These are phyloP conservation scores for Pseudogymnoascus sp. DNA, from an alignment of 2,329 filamentous ascomycete genomes.

Conservation along the genomic window DNA sequence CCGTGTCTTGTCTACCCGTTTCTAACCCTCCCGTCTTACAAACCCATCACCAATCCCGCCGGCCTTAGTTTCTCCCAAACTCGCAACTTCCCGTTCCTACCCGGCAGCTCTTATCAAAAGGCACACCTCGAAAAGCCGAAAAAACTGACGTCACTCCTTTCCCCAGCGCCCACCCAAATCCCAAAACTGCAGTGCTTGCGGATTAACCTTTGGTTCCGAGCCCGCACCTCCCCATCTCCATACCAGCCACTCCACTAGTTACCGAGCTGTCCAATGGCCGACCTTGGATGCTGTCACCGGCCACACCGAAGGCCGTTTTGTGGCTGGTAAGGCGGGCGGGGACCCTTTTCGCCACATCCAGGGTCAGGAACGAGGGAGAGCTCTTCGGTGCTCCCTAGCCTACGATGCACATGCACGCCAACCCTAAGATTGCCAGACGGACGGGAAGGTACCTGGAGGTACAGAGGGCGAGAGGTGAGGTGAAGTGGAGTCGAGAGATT, in stretches of 20 bases:
- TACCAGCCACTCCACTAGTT: background rate
- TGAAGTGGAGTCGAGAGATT: background rate
- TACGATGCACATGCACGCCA: background rate
- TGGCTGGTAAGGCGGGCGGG: slow-evolving; percentile 4
- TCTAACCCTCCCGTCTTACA: background rate
- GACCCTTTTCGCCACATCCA: background rate
- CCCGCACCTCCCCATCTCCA: background rate
- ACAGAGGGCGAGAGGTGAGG: background rate
- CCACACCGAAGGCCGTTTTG: background rate
- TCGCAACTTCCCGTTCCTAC: background rate
- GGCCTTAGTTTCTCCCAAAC: background rate
- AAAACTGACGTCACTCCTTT: background rate
- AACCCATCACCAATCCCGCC: background rate
- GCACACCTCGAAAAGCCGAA: background rate
- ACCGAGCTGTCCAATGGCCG: background rate
- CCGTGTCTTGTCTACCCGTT: background rate
- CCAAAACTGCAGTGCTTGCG: slow-evolving; percentile 1
- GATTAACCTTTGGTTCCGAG: background rate
- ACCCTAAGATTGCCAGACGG: background rate
- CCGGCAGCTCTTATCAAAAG: background rate
- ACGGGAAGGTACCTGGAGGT: background rate
- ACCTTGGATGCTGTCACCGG: background rate
- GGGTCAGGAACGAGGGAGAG: background rate
- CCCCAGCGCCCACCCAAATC: background rate
- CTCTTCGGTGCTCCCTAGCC: background rate